phyloP scores from a whole-genome alignment of 768 basidiomycete species.

The Hericium erinaceus region DNA sequence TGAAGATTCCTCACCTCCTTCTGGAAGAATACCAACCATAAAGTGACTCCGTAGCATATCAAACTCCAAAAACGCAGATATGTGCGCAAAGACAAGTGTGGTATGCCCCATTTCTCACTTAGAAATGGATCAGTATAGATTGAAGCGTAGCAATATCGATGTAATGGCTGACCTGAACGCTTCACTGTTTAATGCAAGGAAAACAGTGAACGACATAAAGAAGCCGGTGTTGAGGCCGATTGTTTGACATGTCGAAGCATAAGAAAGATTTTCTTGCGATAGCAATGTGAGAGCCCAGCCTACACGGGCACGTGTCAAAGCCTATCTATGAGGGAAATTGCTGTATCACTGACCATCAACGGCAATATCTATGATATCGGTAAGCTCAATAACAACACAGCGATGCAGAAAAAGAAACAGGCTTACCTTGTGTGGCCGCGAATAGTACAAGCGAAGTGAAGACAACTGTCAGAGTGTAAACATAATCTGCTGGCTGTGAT shows the following conservation, averaged over 20 bases:
- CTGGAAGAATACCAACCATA: slow-evolving; percentile 83
- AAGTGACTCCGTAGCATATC: slow-evolving; percentile 73
- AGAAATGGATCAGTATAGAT: neutral
- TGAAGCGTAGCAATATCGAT: neutral
- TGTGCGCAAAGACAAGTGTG: slow-evolving; percentile 57
- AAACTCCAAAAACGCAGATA: slow-evolving; percentile 86
- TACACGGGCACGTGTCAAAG: slow-evolving; percentile 24
- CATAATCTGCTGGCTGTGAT: slow-evolving; percentile 69
- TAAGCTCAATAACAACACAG: slow-evolving; percentile 8
- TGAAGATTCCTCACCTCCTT: slow-evolving; percentile 55
- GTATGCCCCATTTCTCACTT: slow-evolving; percentile 71
- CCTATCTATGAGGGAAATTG: slow-evolving; percentile 23
- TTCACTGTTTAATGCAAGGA: slow-evolving; percentile 92
- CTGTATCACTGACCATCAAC: slow-evolving; percentile 68
- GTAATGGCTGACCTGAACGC: slow-evolving; percentile 58
- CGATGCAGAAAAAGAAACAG: neutral
- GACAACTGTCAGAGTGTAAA: slow-evolving; percentile 66
- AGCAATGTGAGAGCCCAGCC: slow-evolving; percentile 79
- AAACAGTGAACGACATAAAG: slow-evolving; percentile 94
- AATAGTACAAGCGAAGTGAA: slow-evolving; percentile 90
- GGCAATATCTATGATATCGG: slow-evolving; percentile 66
- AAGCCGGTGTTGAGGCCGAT: slow-evolving; percentile 94
- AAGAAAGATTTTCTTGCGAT: slow-evolving; percentile 89
- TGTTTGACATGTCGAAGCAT: slow-evolving; percentile 96
- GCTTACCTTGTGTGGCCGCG: slow-evolving; percentile 90